Evolutionary conservation across 1,284 basidiomycete species (phyloP), one percentile per base, ranked within the genome.

Genomic region (Puccinia triticina): DNA sequence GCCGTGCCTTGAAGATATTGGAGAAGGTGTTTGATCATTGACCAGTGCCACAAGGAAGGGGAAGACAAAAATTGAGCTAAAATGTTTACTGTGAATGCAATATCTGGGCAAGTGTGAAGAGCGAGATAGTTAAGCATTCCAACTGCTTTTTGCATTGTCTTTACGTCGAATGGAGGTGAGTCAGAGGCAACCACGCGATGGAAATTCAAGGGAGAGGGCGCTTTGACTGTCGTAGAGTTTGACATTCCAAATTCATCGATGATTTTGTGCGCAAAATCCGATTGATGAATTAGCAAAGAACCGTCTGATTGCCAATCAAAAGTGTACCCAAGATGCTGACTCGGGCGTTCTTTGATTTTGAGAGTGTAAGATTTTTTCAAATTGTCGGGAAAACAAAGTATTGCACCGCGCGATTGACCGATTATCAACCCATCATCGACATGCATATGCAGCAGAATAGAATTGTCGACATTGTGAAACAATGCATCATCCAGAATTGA

Each of bases 101-200:
- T 75, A 23, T 74, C 72, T n/a, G 72, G 72, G 7, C 72, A 46
- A 48, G 72, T 74, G 34, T 74, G 72, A 32, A 74, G 46, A 10
- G 72, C 72, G 2, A 74, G 29, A 26, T 74, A 50, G 8, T n/a
- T 74, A 10, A 74, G 43, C 72, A 74, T 74, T 48, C 72, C 72
- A 2, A 53, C 32, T 18, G 72, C 37, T 53, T 74, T 74, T 43
- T 67, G 66, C 66, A 67, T 67, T 26, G 23, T 32, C 8, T 29
- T 26, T 12, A 12, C 32, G 34, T n/a, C n/a, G n/a, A n/a, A n/a
- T n/a, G n/a, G n/a, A n/a, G n/a, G n/a, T n/a, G n/a, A n/a, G n/a
- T n/a, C 66, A 4, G 10, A 29, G 3, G 23, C 66, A 37, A 67
- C 55, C 8, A 59, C 10, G 5, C 29, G 55, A 23, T 59, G 55